Conservation (phyloP, 2,329 filamentous ascomycete species). For the Arthroderma sp. region DNA sequence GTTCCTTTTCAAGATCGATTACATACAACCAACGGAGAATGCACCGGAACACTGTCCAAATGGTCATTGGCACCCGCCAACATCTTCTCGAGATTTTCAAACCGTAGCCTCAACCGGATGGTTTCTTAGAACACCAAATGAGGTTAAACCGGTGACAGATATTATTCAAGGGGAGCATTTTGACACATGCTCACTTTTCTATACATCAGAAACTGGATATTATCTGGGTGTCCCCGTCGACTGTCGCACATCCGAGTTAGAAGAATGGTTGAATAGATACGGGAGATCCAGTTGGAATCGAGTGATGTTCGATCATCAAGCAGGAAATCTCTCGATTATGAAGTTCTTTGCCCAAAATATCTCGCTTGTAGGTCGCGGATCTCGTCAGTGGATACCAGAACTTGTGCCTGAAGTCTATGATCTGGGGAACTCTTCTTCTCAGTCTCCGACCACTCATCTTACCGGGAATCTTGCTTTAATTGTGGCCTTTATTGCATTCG, state of each 20-base stretch:
- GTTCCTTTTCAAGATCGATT: constrained; percentile 12
- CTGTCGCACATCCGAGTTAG: constrained; percentile 6
- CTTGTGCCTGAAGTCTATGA: constrained; percentile 13
- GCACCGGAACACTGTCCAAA: constrained; percentile 2
- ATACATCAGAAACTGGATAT: constrained; percentile 8
- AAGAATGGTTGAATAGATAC: neutral
- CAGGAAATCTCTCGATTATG: constrained; percentile 8
- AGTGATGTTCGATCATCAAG: constrained; percentile 7
- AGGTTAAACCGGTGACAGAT: neutral
- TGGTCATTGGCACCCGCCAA: constrained; percentile 4
- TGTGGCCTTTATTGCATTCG: constrained; percentile 14
- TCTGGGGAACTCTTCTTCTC: neutral
- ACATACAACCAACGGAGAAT: constrained; percentile 6
- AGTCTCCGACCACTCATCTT: constrained; percentile 4
- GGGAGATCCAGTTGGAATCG: constrained; percentile 8
- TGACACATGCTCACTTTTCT: constrained; percentile 10
- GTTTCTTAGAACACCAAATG: constrained; percentile 4
- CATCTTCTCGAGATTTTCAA: no score
- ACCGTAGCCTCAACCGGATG: constrained; percentile 6
- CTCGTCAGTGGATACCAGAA: constrained; percentile 11
- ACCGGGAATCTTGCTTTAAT: constrained; percentile 13
- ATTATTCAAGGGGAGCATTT: neutral
- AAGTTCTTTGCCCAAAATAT: constrained; percentile 5
- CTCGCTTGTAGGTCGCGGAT: constrained; percentile 11
- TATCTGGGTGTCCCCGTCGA: constrained; percentile 10